Percentiles rank a stretch among this genome's conserved stretches.
Conservation (phyloP, 129 eudicot species). For the Centaurea solstitialis region DNA sequence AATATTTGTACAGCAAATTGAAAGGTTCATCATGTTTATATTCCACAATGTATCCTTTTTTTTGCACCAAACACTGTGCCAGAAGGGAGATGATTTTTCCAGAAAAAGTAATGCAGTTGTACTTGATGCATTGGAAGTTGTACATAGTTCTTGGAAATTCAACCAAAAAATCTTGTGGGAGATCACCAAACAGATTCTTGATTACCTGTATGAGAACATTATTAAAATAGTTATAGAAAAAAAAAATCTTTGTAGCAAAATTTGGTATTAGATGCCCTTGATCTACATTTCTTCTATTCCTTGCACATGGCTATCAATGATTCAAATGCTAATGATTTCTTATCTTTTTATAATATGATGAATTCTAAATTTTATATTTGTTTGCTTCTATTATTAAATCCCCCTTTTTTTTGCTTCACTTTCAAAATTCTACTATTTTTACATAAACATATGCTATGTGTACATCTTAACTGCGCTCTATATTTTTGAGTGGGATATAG, state of each 20-base stretch:
- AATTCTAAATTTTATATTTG: not conserved
- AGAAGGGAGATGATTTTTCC: not conserved
- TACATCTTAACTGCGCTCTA: too few relatives aligned
- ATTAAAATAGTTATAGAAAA: not conserved
- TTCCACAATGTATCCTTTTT: too few relatives aligned
- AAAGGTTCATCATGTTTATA: too few relatives aligned
- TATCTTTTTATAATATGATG: not conserved
- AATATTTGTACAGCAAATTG: too few relatives aligned
- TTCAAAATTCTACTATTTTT: not conserved
- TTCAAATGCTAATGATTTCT: slow-evolving; percentile 8
- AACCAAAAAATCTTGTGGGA: not conserved
- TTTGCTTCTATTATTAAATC: not conserved
- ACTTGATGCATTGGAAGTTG: not conserved
- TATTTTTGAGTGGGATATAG: too few relatives aligned
- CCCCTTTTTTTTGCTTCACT: not conserved
- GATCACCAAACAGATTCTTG: slow-evolving; percentile 19
- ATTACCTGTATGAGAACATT: slow-evolving; percentile 22
- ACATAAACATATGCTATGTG: too few relatives aligned
- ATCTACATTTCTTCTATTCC: slow-evolving; percentile 17
- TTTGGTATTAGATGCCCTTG: slow-evolving; percentile 19
- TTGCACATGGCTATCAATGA: slow-evolving; percentile 38
- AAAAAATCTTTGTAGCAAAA: not conserved
- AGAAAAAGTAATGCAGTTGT: not conserved
- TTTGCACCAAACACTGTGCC: not conserved
- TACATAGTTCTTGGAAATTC: not conserved